A percentile compares a stretch with the other conserved stretches of the same genome.
These are phyloP conservation scores for Termitomyces sp. DNA, from an alignment of 768 basidiomycete genomes.

Conservation along the genomic window DNA sequence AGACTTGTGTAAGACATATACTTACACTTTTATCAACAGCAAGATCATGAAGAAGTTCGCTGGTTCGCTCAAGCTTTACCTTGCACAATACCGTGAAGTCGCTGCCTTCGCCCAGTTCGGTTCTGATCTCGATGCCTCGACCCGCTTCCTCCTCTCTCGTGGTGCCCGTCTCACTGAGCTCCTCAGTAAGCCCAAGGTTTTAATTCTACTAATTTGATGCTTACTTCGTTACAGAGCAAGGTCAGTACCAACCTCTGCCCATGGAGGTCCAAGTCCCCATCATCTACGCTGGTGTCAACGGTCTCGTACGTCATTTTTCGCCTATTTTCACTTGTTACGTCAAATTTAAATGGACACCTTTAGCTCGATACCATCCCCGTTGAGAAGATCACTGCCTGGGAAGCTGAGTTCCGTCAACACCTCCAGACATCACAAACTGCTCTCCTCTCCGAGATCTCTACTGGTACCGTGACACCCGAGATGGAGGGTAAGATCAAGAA, in stretches of 20 bases:
- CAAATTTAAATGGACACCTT: neutral
- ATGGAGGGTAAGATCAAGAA: constrained; percentile 95
- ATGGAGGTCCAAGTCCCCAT: constrained; percentile 98
- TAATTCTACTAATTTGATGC: neutral
- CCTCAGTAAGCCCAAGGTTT: constrained; percentile 54
- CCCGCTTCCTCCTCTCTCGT: constrained; percentile 96
- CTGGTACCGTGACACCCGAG: constrained; percentile 82
- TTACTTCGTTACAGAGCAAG: constrained; percentile 70
- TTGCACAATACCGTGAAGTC: constrained; percentile 99
- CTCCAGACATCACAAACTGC: constrained; percentile 66
- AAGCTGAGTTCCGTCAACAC: constrained; percentile 88
- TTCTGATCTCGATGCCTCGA: constrained; percentile 99
- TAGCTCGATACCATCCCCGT: constrained; percentile 94
- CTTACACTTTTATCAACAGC: constrained; percentile 29
- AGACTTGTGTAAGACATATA: neutral
- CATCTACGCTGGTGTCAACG: constrained; percentile 99
- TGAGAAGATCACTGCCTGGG: constrained; percentile 92
- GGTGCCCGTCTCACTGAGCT: constrained; percentile 98
- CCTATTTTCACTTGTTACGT: neutral
- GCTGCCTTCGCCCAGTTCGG: constrained; percentile 99
- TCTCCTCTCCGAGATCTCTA: constrained; percentile 82
- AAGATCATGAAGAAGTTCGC: constrained; percentile 99
- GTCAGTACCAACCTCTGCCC: constrained; percentile 92
- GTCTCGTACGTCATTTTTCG: constrained; percentile 64
- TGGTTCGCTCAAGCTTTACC: constrained; percentile 99